phyloP scores from a whole-genome alignment of 768 basidiomycete species.

The Hypsizygus marmoreus region DNA sequence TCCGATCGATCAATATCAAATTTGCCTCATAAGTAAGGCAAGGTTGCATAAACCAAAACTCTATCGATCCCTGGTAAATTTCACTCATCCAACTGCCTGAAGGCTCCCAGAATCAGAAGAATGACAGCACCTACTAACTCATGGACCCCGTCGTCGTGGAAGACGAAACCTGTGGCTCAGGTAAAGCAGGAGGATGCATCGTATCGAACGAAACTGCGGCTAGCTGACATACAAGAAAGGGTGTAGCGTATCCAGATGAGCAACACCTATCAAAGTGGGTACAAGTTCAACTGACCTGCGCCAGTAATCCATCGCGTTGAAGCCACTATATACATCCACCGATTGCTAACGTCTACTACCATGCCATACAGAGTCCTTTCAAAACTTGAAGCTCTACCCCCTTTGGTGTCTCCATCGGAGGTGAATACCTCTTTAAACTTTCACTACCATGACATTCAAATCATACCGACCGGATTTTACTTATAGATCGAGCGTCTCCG shows the following conservation, averaged over 20 bases:
- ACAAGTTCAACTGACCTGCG: background rate
- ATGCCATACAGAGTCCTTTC: constrained; percentile 59
- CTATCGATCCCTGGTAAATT: too few species aligned
- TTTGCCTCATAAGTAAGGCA: too few species aligned
- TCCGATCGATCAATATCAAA: too few species aligned
- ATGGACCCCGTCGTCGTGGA: constrained; percentile 86
- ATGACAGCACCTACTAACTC: too few species aligned
- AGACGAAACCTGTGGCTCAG: constrained; percentile 73
- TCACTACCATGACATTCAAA: constrained; percentile 10
- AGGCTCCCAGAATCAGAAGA: too few species aligned
- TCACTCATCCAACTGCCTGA: too few species aligned
- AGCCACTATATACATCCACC: too few species aligned
- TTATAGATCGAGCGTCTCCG: constrained; percentile 82
- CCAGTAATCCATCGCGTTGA: too few species aligned
- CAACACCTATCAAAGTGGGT: constrained; percentile 58
- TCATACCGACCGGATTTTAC: constrained; percentile 10
- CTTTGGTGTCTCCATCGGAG: constrained; percentile 91
- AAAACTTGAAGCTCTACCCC: constrained; percentile 80
- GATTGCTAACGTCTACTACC: constrained; percentile 9
- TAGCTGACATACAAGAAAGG: constrained; percentile 35
- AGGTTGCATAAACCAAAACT: too few species aligned
- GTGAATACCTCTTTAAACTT: constrained; percentile 42
- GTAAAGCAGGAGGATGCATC: constrained; percentile 32
- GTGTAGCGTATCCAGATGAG: constrained; percentile 71
- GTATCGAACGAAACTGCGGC: background rate